Conservation (phyloP, 2,329 filamentous ascomycete species). For the Epicoccum sorghinum region DNA sequence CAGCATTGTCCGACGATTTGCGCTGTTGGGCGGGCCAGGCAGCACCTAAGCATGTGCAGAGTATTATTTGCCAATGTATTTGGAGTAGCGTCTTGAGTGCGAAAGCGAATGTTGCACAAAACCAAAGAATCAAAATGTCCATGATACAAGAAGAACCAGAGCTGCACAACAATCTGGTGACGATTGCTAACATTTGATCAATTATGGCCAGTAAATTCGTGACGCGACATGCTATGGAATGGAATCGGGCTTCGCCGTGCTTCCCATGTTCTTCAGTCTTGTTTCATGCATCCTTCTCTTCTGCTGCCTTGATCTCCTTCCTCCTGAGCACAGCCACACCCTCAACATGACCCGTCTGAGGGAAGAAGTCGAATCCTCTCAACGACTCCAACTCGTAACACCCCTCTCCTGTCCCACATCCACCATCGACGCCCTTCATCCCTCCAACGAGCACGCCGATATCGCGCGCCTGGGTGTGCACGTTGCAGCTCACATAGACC, state of each 20-base stretch:
- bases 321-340: slow-evolving; percentile 64
- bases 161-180: no score
- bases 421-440: slow-evolving; percentile 50
- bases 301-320: slow-evolving; percentile 32
- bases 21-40: slow-evolving; percentile 88
- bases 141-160: not conserved
- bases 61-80: not conserved
- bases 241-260: not conserved
- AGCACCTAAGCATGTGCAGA: slow-evolving; percentile 61
- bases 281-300: not conserved
- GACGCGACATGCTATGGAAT: no score
- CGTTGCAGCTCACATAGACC: slow-evolving; percentile 96
- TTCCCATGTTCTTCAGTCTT: not conserved
- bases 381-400: slow-evolving; percentile 87
- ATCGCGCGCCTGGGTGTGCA: slow-evolving; percentile 95
- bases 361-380: slow-evolving; percentile 95
- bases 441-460: slow-evolving; percentile 86
- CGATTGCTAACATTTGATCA: no score
- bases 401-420: slow-evolving; percentile 46
- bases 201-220: no score
- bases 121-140: slow-evolving; percentile 11
- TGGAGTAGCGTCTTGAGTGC: slow-evolving; percentile 18
- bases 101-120: slow-evolving; percentile 24
- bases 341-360: slow-evolving; percentile 76
- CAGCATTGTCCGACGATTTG: slow-evolving; percentile 93